Conservation (phyloP, 2,329 filamentous ascomycete genomes). For the Xylaria hypoxylon region DNA sequence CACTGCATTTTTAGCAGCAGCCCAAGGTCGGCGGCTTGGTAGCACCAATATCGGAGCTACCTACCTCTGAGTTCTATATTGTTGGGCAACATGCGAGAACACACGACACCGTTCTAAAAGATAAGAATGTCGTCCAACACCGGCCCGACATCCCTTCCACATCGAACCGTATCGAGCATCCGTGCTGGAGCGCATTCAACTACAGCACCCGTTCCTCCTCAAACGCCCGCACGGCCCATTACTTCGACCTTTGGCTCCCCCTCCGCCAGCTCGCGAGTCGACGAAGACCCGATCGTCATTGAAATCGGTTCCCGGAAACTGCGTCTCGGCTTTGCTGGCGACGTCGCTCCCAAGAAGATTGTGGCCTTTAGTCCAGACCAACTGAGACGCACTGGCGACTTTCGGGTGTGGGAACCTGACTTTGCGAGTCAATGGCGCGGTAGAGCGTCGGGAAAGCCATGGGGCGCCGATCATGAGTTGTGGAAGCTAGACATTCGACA, state of each 20-base stretch:
- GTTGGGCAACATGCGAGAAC: slow-evolving; percentile 28
- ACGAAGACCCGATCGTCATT: slow-evolving; percentile 87
- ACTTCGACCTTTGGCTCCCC: slow-evolving; percentile 68
- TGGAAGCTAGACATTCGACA: slow-evolving; percentile 81
- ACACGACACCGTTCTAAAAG: slow-evolving; percentile 17
- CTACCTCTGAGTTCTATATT: background rate
- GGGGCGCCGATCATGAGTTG: slow-evolving; percentile 76
- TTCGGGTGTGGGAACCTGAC: slow-evolving; percentile 74
- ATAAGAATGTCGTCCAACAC: slow-evolving; percentile 58
- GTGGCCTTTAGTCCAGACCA: slow-evolving; percentile 80
- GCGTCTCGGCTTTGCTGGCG: slow-evolving; percentile 87
- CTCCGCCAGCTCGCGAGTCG: slow-evolving; percentile 71
- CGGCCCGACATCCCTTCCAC: slow-evolving; percentile 60
- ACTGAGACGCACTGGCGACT: slow-evolving; percentile 83
- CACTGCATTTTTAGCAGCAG: slow-evolving; percentile 16
- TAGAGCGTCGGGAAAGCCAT: slow-evolving; percentile 61
- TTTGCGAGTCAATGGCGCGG: slow-evolving; percentile 63
- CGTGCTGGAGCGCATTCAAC: slow-evolving; percentile 56
- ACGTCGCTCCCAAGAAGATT: slow-evolving; percentile 77
- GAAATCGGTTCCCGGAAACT: slow-evolving; percentile 85
- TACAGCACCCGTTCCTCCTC: slow-evolving; percentile 59
- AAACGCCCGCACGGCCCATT: slow-evolving; percentile 67
- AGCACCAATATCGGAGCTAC: background rate
- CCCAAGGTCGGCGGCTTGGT: background rate
- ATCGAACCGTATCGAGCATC: slow-evolving; percentile 70